Percentiles rank a stretch among this genome's conserved stretches.
Conservation (phyloP, 768 basidiomycete species). For the Russula abietina region DNA sequence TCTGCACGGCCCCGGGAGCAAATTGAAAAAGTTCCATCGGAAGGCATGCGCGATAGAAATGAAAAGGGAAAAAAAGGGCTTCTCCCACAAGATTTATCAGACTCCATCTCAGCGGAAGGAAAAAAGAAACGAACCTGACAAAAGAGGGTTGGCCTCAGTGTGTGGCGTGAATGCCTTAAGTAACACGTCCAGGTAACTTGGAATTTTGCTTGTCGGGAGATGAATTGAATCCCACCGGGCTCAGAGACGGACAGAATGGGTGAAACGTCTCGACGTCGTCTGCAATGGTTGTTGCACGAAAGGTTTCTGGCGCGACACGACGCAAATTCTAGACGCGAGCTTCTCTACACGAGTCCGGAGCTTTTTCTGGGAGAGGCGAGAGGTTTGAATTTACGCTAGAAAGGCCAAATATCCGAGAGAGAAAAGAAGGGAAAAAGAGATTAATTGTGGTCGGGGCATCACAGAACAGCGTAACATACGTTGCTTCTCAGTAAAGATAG, state of each 20-base stretch:
- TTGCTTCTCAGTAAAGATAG: too few species aligned
- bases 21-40: neutral
- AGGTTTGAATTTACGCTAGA: neutral
- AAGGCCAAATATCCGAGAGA: neutral
- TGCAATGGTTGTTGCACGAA: neutral
- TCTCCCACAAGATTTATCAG: neutral
- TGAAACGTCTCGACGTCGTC: slow-evolving; percentile 4
- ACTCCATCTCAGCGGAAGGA: slow-evolving; percentile 22
- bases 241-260: slow-evolving; percentile 6
- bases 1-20: neutral
- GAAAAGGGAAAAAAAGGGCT: neutral
- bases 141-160: slow-evolving; percentile 42
- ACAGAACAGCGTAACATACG: neutral
- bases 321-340: too few species aligned
- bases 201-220: slow-evolving; percentile 29
- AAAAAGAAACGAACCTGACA: too few species aligned
- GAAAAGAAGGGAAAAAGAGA: neutral
- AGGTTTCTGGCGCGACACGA: neutral
- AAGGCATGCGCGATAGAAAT: neutral
- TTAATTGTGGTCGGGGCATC: neutral
- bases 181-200: slow-evolving; percentile 36
- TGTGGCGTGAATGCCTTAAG: slow-evolving; percentile 35
- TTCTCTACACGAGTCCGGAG: too few species aligned
- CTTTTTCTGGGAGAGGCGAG: too few species aligned
- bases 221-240: slow-evolving; percentile 20